phyloP scores from a whole-genome alignment of 164 flowering plant genomes.

The Sextonia rubra region DNA sequence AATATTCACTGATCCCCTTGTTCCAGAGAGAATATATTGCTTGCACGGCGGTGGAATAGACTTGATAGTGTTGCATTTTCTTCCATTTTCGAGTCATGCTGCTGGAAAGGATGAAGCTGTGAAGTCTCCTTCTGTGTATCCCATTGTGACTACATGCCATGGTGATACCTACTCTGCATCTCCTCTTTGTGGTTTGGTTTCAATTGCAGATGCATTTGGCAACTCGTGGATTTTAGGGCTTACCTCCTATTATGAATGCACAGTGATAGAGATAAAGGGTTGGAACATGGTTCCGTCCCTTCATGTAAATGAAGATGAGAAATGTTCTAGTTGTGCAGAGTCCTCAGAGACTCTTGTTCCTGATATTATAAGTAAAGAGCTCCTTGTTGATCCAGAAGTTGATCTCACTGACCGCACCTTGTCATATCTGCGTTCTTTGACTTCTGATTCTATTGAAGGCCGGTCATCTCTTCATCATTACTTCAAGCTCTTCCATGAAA shows the following conservation, averaged over 20 bases:
- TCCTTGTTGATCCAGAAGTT: conserved; percentile 69
- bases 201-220: conserved; percentile 79
- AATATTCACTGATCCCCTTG: conserved; percentile 59
- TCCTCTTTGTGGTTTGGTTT: conserved; percentile 59
- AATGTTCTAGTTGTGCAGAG: conserved; percentile 24
- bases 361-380: conserved; percentile 80
- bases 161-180: conserved; percentile 38
- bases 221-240: conserved; percentile 82
- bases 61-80: conserved; percentile 78
- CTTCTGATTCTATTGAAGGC: conserved; percentile 94
- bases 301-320: conserved; percentile 36
- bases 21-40: conserved; percentile 72
- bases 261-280: conserved; percentile 69
- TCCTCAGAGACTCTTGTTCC: conserved; percentile 33
- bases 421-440: conserved; percentile 52
- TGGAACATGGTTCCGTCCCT: conserved; percentile 52
- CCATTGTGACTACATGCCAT: conserved; percentile 65
- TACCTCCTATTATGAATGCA: conserved; percentile 55
- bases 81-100: conserved; percentile 78
- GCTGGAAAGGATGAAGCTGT: conserved; percentile 50
- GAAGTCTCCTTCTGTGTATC: conserved; percentile 69
- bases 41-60: conserved; percentile 85
- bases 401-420: conserved; percentile 59
- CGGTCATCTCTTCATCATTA: conserved; percentile 84
- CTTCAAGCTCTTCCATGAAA: conserved; percentile 83